These are phyloP conservation scores for Serendipita sp. DNA, from an alignment of 768 basidiomycete genomes.

Conservation along the genomic window DNA sequence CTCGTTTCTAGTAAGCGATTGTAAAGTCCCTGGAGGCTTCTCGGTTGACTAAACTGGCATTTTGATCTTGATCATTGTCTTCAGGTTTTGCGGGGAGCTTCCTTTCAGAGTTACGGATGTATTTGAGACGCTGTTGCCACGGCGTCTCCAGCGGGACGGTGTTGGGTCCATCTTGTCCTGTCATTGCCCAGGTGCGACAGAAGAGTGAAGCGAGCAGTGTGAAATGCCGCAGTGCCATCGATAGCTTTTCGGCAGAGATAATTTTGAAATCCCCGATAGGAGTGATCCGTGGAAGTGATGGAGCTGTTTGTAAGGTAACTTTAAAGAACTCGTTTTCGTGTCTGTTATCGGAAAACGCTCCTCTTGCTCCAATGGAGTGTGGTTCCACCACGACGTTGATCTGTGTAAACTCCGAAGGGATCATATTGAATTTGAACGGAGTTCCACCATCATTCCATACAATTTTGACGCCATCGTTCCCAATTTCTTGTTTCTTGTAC, in stretches of 20 bases:
- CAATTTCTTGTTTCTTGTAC: constrained; percentile 86
- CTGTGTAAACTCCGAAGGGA: constrained; percentile 87
- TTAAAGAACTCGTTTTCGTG: constrained; percentile 95
- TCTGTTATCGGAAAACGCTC: constrained; percentile 66
- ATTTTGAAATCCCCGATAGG: constrained; percentile 90
- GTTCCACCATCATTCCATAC: constrained; percentile 95
- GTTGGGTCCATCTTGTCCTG: constrained; percentile 33
- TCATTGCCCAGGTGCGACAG: constrained; percentile 63
- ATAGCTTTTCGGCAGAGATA: constrained; percentile 74
- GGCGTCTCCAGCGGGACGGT: neutral
- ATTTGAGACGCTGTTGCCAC: neutral
- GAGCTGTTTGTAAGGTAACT: constrained; percentile 73
- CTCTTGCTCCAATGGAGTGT: constrained; percentile 67
- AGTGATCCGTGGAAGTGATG: constrained; percentile 84
- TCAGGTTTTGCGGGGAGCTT: neutral
- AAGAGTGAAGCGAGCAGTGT: constrained; percentile 82
- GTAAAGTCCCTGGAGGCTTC: neutral
- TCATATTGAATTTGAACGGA: constrained; percentile 79
- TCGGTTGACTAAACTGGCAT: neutral
- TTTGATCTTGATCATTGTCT: neutral
- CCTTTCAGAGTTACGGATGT: neutral
- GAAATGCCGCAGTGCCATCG: constrained; percentile 76
- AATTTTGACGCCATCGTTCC: constrained; percentile 91
- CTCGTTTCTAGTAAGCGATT: neutral
- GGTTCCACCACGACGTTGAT: constrained; percentile 96